Conservation (phyloP, 768 basidiomycete genomes). For the Clathrus columnatus region DNA sequence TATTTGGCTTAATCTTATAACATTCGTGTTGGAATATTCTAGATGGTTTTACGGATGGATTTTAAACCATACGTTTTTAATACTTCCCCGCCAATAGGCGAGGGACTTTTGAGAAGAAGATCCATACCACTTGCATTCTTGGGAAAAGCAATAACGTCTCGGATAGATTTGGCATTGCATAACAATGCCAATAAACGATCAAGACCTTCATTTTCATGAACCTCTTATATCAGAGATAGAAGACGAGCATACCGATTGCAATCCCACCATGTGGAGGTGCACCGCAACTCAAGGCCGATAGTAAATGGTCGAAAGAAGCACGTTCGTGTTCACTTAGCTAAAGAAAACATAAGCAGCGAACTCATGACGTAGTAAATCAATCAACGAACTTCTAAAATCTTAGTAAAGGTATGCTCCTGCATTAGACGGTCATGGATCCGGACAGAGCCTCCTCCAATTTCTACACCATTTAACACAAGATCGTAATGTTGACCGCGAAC, state of each 20-base stretch:
- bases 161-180: slow-evolving; percentile 77
- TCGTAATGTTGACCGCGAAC: slow-evolving; percentile 96
- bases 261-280: slow-evolving; percentile 96
- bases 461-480: slow-evolving; percentile 86
- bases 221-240: slow-evolving; percentile 6
- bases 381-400: slow-evolving; percentile 66
- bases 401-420: slow-evolving; percentile 74
- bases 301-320: slow-evolving; percentile 69
- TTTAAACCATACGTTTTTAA: slow-evolving; percentile 25
- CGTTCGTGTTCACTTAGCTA: slow-evolving; percentile 71
- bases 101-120: slow-evolving; percentile 83
- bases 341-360: neutral
- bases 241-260: slow-evolving; percentile 58
- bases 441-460: slow-evolving; percentile 92
- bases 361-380: neutral
- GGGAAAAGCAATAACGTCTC: slow-evolving; percentile 95
- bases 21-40: neutral
- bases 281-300: slow-evolving; percentile 81
- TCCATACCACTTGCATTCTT: slow-evolving; percentile 82
- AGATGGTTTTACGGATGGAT: neutral
- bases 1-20: slow-evolving; percentile 7
- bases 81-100: slow-evolving; percentile 40
- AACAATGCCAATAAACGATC: slow-evolving; percentile 90
- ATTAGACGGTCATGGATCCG: slow-evolving; percentile 82
- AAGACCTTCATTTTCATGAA: slow-evolving; percentile 49